These are phyloP conservation scores for Trichoderma reesei DNA, from an alignment of 495 filamentous ascomycete species.

Conservation along the genomic window DNA sequence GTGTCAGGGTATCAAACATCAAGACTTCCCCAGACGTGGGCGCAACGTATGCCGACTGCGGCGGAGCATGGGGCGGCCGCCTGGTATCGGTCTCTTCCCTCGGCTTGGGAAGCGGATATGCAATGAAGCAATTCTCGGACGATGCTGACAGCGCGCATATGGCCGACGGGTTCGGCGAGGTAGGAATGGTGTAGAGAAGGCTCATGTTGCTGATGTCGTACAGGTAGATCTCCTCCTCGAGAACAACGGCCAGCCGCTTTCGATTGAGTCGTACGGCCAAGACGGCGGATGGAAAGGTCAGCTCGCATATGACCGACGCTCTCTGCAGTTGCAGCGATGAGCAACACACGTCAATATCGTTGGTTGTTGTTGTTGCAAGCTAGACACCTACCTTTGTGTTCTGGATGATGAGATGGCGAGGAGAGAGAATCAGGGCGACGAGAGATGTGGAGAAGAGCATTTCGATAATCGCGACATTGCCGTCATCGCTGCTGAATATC, in stretches of 20 bases:
- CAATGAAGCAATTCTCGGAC: constrained; percentile 90
- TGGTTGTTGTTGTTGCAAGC: not conserved
- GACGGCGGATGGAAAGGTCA: constrained; percentile 91
- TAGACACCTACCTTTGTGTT: constrained; percentile 77
- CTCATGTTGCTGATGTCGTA: constrained; percentile 99
- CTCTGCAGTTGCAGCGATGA: constrained; percentile 41
- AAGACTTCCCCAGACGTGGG: constrained; percentile 88
- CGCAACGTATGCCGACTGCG: constrained; percentile 59
- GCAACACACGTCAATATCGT: not conserved
- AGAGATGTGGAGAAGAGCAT: constrained; percentile 99
- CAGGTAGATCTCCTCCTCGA: constrained; percentile 92
- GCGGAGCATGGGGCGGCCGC: constrained; percentile 77
- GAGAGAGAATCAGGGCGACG: constrained; percentile 83
- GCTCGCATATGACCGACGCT: constrained; percentile 93
- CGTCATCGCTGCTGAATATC: constrained; percentile 84
- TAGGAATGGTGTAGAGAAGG: constrained; percentile 78
- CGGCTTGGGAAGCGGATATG: constrained; percentile 84
- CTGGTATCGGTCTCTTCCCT: constrained; percentile 43
- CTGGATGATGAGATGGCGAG: constrained; percentile 81
- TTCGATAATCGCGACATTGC: constrained; percentile 88
- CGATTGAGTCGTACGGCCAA: constrained; percentile 88
- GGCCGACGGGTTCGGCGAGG: constrained; percentile 82
- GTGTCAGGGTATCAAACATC: constrained; percentile 76
- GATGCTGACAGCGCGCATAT: constrained; percentile 89
- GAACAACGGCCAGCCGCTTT: constrained; percentile 82